phyloP scores from a whole-genome alignment of 768 basidiomycete genomes.

The Xanthoconium purpureum region DNA sequence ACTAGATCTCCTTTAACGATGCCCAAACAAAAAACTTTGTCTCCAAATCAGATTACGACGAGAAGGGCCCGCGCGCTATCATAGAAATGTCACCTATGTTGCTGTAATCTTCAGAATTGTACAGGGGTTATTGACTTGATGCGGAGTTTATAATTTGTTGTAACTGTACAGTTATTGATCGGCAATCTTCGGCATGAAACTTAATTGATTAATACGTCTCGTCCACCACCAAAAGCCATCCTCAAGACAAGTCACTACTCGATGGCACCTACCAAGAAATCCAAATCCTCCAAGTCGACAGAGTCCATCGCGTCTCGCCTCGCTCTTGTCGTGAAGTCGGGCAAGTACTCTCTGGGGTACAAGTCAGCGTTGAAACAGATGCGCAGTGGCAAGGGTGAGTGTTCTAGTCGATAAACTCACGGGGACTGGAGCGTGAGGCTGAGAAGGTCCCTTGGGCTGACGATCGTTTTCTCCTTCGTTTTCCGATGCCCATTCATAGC shows the following conservation, averaged over 20 bases:
- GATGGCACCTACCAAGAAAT: conserved; percentile 96
- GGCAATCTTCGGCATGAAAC: conserved; percentile 16
- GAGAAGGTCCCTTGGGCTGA: conserved; percentile 97
- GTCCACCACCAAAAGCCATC: conserved; percentile 9
- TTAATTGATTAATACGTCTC: neutral
- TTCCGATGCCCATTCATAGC: conserved; percentile 46
- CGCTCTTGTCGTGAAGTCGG: conserved; percentile 97
- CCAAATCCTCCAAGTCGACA: conserved; percentile 88
- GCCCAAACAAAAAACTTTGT: conserved; percentile 64
- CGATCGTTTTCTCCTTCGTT: conserved; percentile 27
- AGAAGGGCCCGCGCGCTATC: conserved; percentile 68
- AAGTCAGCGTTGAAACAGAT: conserved; percentile 98
- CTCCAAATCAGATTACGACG: conserved; percentile 74
- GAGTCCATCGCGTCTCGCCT: conserved; percentile 93
- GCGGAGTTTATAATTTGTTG: conserved; percentile 23
- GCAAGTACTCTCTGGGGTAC: conserved; percentile 96
- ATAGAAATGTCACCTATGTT: conserved; percentile 76
- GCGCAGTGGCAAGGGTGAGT: conserved; percentile 95
- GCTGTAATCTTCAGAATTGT: conserved; percentile 39
- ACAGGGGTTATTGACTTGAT: conserved; percentile 6
- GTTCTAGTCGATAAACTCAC: conserved; percentile 44
- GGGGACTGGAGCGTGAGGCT: conserved; percentile 98
- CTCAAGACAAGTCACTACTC: conserved; percentile 24
- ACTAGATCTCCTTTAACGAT: conserved; percentile 74
- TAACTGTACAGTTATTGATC: conserved; percentile 32